Conservation (phyloP, 192 early-diverging fungal genomes). For the Chytriomyces sp. region DNA sequence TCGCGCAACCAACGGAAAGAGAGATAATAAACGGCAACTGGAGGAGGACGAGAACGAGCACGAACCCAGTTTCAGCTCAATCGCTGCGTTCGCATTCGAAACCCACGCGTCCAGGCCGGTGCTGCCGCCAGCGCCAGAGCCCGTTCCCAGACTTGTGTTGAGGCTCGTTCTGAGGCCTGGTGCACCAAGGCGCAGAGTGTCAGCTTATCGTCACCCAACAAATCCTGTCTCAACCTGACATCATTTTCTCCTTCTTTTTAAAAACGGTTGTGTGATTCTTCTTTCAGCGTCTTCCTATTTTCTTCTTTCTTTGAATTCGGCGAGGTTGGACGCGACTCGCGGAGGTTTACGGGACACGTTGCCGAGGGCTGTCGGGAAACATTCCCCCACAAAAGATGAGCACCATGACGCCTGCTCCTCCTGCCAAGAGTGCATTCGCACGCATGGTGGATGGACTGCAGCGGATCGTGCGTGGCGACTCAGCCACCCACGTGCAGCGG, state of each 20-base stretch:
- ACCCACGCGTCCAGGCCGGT: conserved; percentile 7
- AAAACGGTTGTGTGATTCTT: background rate
- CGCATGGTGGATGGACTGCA: no score
- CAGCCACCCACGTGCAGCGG: no score
- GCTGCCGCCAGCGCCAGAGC: background rate
- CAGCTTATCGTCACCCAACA: background rate
- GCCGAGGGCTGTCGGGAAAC: no score
- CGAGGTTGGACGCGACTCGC: no score
- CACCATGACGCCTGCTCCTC: no score
- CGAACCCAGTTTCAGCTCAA: conserved; percentile 32
- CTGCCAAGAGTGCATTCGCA: no score
- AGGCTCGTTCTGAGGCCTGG: background rate
- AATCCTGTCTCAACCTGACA: background rate
- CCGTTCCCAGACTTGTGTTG: background rate
- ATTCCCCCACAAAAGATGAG: no score
- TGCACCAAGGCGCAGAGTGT: background rate
- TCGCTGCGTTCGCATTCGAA: background rate
- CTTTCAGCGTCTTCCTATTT: background rate
- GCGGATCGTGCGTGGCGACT: no score
- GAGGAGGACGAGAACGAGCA: no score
- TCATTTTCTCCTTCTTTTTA: background rate
- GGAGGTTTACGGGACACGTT: no score
- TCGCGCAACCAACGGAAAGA: background rate
- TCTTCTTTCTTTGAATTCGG: no score
- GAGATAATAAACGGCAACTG: background rate